These are phyloP conservation scores for Botryotinia calthae DNA, from an alignment of 2,329 filamentous ascomycete species.

Conservation along the genomic window DNA sequence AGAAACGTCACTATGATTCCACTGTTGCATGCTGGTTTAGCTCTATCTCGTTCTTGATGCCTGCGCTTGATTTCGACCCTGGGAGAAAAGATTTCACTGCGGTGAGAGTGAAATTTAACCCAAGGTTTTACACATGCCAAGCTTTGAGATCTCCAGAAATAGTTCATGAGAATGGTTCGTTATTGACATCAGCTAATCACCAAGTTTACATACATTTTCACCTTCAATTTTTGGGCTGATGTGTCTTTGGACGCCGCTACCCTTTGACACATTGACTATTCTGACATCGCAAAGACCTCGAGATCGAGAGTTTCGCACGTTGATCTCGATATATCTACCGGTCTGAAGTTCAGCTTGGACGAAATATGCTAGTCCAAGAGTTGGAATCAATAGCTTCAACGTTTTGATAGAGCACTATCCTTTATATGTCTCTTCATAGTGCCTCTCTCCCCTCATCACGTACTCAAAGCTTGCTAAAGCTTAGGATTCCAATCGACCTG, in stretches of 20 bases:
- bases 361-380: not conserved
- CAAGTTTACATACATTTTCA: not conserved
- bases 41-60: not conserved
- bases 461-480: not conserved
- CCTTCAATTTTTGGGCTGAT: not conserved
- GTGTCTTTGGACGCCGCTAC: not conserved
- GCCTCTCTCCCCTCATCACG: not conserved
- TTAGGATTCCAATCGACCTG: not conserved
- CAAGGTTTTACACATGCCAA: not conserved
- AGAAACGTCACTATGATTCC: conserved; percentile 8
- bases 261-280: not conserved
- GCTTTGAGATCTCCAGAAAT: not conserved
- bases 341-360: not conserved
- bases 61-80: not conserved
- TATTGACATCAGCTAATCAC: not conserved
- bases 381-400: conserved; percentile 9
- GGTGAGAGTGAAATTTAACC: not conserved
- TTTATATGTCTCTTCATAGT: not conserved
- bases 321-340: not conserved
- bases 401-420: conserved; percentile 1
- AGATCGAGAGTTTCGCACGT: not conserved
- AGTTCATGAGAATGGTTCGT: conserved; percentile 3
- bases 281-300: not conserved
- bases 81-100: conserved; percentile 8
- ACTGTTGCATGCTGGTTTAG: not conserved